A percentile compares a stretch with the other conserved stretches of the same genome.
These are phyloP conservation scores for Coccomyxa subellipsoidea DNA, from an alignment of 163 green algal species.

Conservation along the genomic window DNA sequence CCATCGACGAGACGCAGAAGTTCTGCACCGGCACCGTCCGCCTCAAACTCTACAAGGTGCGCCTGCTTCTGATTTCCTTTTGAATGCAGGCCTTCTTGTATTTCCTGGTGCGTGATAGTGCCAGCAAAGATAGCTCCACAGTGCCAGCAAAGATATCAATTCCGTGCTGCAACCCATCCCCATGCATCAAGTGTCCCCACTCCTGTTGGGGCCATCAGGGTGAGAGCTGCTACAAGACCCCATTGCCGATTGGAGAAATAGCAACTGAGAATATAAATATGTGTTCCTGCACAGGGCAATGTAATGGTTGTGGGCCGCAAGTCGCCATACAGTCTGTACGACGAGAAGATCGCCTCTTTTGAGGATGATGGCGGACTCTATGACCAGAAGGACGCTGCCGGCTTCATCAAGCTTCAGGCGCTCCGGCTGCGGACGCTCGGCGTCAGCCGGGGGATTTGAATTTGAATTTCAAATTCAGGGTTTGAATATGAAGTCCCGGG, in stretches of 20 bases:
- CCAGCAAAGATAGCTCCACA: too few species aligned
- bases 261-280: background rate
- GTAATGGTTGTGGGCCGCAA: slow-evolving; percentile 85
- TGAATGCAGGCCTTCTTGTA: too few species aligned
- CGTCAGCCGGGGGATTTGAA: slow-evolving; percentile 40
- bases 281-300: slow-evolving; percentile 67
- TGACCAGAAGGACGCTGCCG: slow-evolving; percentile 81
- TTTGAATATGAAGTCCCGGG: too few species aligned
- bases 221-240: background rate
- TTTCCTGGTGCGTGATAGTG: too few species aligned
- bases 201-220: too few species aligned
- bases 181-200: too few species aligned
- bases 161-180: too few species aligned
- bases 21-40: slow-evolving; percentile 84
- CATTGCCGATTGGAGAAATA: background rate
- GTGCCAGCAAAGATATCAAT: too few species aligned
- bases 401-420: slow-evolving; percentile 97
- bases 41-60: slow-evolving; percentile 93
- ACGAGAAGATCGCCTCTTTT: slow-evolving; percentile 90
- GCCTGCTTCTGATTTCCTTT: too few species aligned
- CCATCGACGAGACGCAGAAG: slow-evolving; percentile 90
- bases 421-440: slow-evolving; percentile 87
- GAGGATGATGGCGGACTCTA: slow-evolving; percentile 93
- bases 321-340: slow-evolving; percentile 87
- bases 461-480: too few species aligned